Evolutionary conservation across 106 monocot genomes (phyloP), one percentile per base, ranked within the genome.

Genomic region (Triglochin maritima): DNA sequence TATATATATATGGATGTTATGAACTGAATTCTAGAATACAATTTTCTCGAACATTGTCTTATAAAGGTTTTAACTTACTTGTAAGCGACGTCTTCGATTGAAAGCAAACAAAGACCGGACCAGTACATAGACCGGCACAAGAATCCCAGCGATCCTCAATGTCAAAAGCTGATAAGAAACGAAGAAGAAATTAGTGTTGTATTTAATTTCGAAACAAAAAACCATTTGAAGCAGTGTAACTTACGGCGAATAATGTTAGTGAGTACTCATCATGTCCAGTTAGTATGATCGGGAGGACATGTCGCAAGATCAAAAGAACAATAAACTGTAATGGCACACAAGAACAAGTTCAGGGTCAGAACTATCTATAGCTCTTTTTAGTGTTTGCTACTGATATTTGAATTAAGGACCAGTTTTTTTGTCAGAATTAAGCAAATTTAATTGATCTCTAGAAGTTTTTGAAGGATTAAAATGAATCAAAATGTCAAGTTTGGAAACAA

Each of bases 251-350:
- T 54, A 87, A 56, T 12, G 84, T 69, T 16, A 88, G 66, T 0
- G 94, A 88, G 62, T 80, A 81, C 55, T 87, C 71, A 45, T 82
- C 87, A 41, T 77, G 64, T 64, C 79, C 77, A 54, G 51, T 59
- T 29, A 96, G 66, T 29, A 96, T 73, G 17, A 96, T 47, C 7
- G 95, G 95, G 51, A 96, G 85, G 12, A 71, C 70, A 58, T 96
- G 90, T 9, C 81, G 82, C 45, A 96, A 79, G 56, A 96, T 58
- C 79, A 90, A 72, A 44, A 96, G 85, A 76, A 78, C 64, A 67
- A 76, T 81, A 70, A 94, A 94, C 94, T 94, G 77, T 45, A 71
- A 8, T 4, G 50, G 12, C 16, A 57, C 2, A 59, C 9, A 58
- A 57, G 11, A 43, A 46, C 50, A 29, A 29, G 29, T 29, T 29